These are phyloP conservation scores for Phoma sp. DNA, from an alignment of 2,329 filamentous ascomycete genomes.

Conservation along the genomic window DNA sequence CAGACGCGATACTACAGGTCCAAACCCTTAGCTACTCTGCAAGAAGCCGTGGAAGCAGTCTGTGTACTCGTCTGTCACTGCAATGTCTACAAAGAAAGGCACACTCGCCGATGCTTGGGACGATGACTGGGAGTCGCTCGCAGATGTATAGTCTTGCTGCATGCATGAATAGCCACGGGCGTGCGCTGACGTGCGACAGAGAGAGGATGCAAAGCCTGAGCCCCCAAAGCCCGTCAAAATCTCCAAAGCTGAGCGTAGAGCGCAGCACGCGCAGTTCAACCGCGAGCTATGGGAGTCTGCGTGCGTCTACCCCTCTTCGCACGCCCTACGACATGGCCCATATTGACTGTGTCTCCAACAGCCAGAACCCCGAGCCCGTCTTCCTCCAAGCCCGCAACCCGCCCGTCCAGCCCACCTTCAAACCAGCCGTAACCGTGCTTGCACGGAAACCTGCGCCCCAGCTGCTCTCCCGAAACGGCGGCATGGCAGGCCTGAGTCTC, in stretches of 20 bases:
- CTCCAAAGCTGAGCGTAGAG: conserved; percentile 77
- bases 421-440: conserved; percentile 81
- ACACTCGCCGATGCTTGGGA: conserved; percentile 74
- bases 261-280: conserved; percentile 82
- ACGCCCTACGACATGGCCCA: not conserved
- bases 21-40: not conserved
- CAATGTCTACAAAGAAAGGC: conserved; percentile 47
- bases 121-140: conserved; percentile 84
- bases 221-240: conserved; percentile 54
- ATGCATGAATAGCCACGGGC: conserved; percentile 1
- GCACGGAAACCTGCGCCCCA: conserved; percentile 76
- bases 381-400: conserved; percentile 72
- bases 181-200: conserved; percentile 36
- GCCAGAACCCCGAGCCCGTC: conserved; percentile 75
- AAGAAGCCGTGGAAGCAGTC: not conserved
- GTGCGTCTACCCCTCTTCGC: conserved; percentile 56
- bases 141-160: conserved; percentile 62
- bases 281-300: conserved; percentile 88
- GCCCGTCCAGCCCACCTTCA: conserved; percentile 74
- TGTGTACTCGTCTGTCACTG: conserved; percentile 2
- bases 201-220: conserved; percentile 47
- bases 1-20: not conserved
- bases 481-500: conserved; percentile 53
- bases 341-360: conserved; percentile 46
- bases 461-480: conserved; percentile 64